Conservation (phyloP, 495 filamentous ascomycete species). For the Neurospora intermedia region DNA sequence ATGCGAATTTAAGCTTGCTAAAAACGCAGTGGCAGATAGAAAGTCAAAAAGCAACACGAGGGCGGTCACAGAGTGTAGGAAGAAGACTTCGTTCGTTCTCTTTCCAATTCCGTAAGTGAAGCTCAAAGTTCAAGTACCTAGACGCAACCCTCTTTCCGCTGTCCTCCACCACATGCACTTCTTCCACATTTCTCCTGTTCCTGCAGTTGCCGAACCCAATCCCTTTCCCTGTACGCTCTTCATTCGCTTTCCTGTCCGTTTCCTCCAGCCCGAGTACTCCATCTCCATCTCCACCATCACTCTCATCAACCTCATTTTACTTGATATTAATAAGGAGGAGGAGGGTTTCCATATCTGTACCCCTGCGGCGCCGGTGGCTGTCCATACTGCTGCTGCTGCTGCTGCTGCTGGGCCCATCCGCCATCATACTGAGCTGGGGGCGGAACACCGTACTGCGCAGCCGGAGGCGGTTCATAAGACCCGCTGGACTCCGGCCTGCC, state of each 20-base stretch:
- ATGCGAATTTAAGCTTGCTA: neutral
- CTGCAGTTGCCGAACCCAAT: neutral
- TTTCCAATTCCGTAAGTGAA: neutral
- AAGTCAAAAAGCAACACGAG: neutral
- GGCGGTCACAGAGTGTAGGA: neutral
- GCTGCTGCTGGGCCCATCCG: neutral
- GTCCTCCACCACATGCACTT: neutral
- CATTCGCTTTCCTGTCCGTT: neutral
- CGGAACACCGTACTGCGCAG: constrained; percentile 13
- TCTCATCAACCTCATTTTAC: neutral
- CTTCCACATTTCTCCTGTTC: neutral
- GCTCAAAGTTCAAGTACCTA: neutral
- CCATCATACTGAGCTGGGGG: constrained; percentile 10
- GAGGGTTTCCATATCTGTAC: neutral
- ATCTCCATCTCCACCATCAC: neutral
- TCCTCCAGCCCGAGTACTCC: neutral
- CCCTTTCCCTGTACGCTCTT: neutral
- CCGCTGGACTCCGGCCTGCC: constrained; percentile 29
- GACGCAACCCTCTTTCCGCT: neutral
- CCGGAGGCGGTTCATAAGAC: constrained; percentile 35
- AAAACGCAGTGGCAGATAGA: neutral
- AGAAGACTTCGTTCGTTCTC: neutral
- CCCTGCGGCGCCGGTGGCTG: neutral
- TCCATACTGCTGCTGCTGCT: neutral
- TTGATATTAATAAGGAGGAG: neutral